Conservation (phyloP, 257 asterid genomes). For the Solanum ossicruentum region DNA sequence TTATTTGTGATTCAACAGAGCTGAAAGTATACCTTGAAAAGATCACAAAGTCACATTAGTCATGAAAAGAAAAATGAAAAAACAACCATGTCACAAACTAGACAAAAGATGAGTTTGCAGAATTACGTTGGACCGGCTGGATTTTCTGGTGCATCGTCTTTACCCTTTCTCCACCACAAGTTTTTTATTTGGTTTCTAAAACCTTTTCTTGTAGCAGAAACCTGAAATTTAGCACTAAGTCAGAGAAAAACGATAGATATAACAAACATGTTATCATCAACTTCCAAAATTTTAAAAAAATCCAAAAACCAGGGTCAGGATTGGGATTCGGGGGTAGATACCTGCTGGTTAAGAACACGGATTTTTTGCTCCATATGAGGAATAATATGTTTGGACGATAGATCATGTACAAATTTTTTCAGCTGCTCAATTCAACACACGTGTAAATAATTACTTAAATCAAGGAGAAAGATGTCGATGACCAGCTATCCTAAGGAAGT, state of each 20-base stretch:
- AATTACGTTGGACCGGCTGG: constrained; percentile 54
- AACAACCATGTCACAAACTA: constrained; percentile 9
- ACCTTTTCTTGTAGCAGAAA: constrained; percentile 95
- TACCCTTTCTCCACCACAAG: constrained; percentile 99
- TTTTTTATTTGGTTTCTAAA: constrained; percentile 94
- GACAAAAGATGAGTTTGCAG: constrained; percentile 6
- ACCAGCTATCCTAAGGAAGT: neutral
- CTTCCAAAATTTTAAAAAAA: neutral
- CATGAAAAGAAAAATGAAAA: constrained; percentile 4
- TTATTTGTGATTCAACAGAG: constrained; percentile 92
- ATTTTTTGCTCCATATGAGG: constrained; percentile 96
- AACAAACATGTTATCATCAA: neutral
- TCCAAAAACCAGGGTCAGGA: neutral
- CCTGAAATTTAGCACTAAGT: constrained; percentile 31
- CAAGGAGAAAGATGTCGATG: neutral
- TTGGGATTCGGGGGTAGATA: constrained; percentile 5
- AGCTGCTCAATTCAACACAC: constrained; percentile 36
- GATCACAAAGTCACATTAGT: constrained; percentile 26
- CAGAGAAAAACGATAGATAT: neutral
- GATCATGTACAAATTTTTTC: constrained; percentile 62
- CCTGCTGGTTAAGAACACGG: constrained; percentile 91
- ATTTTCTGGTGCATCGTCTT: constrained; percentile 74
- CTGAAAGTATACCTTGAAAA: constrained; percentile 77
- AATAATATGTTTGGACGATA: constrained; percentile 82
- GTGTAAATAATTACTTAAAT: neutral